Conservation (phyloP, 768 basidiomycete species). For the Rhizopogon vesiculosus region DNA sequence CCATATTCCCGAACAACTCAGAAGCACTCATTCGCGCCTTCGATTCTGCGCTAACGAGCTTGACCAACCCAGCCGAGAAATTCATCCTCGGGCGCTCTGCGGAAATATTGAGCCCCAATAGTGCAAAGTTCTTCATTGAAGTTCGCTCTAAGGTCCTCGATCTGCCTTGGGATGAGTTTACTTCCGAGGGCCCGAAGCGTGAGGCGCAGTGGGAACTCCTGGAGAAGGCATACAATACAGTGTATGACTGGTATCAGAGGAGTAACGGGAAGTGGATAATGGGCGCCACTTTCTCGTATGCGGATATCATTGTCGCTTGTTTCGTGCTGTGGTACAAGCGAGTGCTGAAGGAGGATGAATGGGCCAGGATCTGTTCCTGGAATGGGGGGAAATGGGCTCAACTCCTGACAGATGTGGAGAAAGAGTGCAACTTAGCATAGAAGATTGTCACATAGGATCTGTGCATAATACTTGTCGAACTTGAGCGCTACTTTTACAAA, state of each 20-base stretch:
- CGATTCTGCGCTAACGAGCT: neutral
- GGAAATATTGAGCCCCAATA: slow-evolving; percentile 27
- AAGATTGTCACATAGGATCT: neutral
- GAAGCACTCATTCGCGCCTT: slow-evolving; percentile 19
- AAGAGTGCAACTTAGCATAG: slow-evolving; percentile 17
- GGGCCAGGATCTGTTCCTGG: slow-evolving; percentile 19
- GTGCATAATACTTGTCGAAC: neutral
- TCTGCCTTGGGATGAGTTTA: slow-evolving; percentile 33
- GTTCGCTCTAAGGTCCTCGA: slow-evolving; percentile 30
- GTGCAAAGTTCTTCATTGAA: slow-evolving; percentile 32
- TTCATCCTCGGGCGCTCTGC: slow-evolving; percentile 17
- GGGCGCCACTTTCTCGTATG: slow-evolving; percentile 26
- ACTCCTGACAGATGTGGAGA: slow-evolving; percentile 18
- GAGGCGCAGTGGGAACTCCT: slow-evolving; percentile 21
- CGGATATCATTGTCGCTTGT: slow-evolving; percentile 22
- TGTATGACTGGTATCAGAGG: slow-evolving; percentile 18
- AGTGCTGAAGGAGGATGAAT: slow-evolving; percentile 19
- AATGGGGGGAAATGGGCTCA: slow-evolving; percentile 23
- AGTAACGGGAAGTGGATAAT: slow-evolving; percentile 24
- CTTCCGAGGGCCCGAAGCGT: slow-evolving; percentile 29
- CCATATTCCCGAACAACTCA: slow-evolving; percentile 15
- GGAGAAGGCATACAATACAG: slow-evolving; percentile 9
- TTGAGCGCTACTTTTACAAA: no score
- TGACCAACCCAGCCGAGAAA: slow-evolving; percentile 4
- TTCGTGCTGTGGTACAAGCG: slow-evolving; percentile 12